Conservation (phyloP, 202 grass and related monocot species). For the Schoenoplectus triqueter region DNA sequence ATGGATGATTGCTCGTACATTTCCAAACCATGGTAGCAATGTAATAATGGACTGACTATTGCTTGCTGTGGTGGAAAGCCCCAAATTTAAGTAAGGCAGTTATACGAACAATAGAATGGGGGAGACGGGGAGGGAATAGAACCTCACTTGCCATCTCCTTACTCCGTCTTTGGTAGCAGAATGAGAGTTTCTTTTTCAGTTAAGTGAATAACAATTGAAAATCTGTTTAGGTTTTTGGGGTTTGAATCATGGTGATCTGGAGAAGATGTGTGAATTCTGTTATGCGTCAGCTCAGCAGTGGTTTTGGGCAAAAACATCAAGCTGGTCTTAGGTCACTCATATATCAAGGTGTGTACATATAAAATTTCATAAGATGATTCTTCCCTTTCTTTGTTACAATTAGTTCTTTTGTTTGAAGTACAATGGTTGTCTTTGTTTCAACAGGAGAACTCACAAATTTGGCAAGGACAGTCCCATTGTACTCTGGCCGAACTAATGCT, state of each 20-base stretch:
- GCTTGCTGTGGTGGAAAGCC: not conserved
- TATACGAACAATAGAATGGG: not conserved
- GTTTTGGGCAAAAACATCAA: constrained; percentile 5
- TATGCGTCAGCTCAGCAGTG: constrained; percentile 21
- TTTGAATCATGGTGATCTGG: constrained; percentile 39
- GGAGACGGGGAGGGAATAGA: not conserved
- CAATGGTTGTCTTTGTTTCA: not conserved
- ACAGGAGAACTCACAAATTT: constrained; percentile 32
- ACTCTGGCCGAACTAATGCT: constrained; percentile 15
- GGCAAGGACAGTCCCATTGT: constrained; percentile 2
- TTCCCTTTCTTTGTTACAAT: not conserved
- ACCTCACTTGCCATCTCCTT: not conserved
- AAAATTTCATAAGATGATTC: not conserved
- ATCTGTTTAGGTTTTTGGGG: constrained; percentile 30
- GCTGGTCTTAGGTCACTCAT: constrained; percentile 25
- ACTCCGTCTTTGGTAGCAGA: not conserved
- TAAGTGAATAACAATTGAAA: not conserved
- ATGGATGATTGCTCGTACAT: not conserved
- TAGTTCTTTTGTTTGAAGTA: not conserved
- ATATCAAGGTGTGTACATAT: constrained; percentile 11
- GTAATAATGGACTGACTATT: not conserved
- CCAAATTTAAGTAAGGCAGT: not conserved
- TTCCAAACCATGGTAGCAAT: not conserved
- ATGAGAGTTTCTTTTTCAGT: not conserved
- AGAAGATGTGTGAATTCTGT: constrained; percentile 34